Base-by-base conservation (phyloP, 345 rosid genomes). In the Boechera stricta region DNA sequence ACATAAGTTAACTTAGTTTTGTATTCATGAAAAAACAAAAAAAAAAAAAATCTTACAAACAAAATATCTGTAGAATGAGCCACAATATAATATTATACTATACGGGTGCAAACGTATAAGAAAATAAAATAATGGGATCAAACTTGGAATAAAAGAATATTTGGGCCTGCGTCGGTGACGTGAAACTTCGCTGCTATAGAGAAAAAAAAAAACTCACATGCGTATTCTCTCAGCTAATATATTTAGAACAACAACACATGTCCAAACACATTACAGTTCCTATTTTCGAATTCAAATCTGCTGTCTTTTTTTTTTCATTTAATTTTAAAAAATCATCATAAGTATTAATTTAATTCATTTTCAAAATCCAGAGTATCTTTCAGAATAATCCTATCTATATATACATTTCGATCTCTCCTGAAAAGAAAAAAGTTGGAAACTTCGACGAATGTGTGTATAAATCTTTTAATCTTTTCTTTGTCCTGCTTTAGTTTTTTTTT, bases 191-290 rank as follows among this genome's bases (percentile, higher is more conserved):
- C 76, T 55, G 68, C 72, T 64, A 38, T 63, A 56, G 77, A 36
- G 6, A 36, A 7, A 36, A 8, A 45, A 45, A 54, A 42, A 64
- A 71, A 13, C 64, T 78, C 77, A 72, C 69, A 66, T 72, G 77
- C 64, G 45, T 36, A 59, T 68, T 38, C 1, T 48, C 70, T 61
- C 48, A 70, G 76, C 76, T 70, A 35, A 2, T 35, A 77, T 78
- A 66, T 72, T 58, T 41, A 51, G 69, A 72, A 67, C 78, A 67
- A 3, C 41, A 67, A 79, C 82, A 61, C 74, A 79, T 73, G 81
- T 58, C 81, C 53, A 28, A 73, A 73, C 63, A 51, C 66, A 59
- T 42, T 10, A 32, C 73, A 49, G 74, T 58, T 61, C 68, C 68
- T 45, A 31, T 36, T 71, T 77, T 47, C 51, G 42, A 70, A 49